Evolutionary conservation across 306 rosid species (phyloP), one percentile per base, ranked within the genome.

Genomic region (Phaseolus lunatus): DNA sequence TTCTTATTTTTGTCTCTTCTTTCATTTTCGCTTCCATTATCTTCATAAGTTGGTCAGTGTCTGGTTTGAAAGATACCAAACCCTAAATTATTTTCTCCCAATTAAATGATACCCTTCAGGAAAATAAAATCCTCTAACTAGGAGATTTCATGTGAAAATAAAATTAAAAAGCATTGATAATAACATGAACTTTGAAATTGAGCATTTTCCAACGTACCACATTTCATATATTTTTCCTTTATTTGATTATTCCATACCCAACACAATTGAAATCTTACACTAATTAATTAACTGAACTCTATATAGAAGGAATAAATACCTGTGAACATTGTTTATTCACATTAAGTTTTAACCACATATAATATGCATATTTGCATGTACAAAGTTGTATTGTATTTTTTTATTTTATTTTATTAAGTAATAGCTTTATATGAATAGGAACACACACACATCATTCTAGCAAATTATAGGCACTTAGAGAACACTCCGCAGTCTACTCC

Each of bases 241-340:
- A 18, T 62, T 71, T 35, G 63, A 39, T 62, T 75, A 15, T 75
- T 47, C 61, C 27, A 70, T 41, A 31, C 63, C n/a, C 47, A 29
- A 75, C 15, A 70, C 47, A 70, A 23, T 0, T 57, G 35, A 41
- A 22, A 20, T 15, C 31, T 41, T 39, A 13, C 31, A 39, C 31
- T n/a, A n/a, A n/a, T n/a, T n/a, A n/a, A n/a, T n/a, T n/a, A n/a
- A n/a, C n/a, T n/a, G n/a, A n/a, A n/a, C n/a, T n/a, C n/a, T n/a
- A n/a, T n/a, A n/a, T n/a, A 62, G 45, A 67, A 43, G 54, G 13
- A 67, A 43, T 67, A 44, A 67, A 13, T 22, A 3, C 43, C 12
- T 67, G 14, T 5, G 72, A 20, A 23, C 20, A 43, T 13, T 44
- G 8, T 43, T 20, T 19, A 35, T 66, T 12, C 4, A 66, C 16